phyloP scores from a whole-genome alignment of 495 filamentous ascomycete species.

The Oidiodendron maius region DNA sequence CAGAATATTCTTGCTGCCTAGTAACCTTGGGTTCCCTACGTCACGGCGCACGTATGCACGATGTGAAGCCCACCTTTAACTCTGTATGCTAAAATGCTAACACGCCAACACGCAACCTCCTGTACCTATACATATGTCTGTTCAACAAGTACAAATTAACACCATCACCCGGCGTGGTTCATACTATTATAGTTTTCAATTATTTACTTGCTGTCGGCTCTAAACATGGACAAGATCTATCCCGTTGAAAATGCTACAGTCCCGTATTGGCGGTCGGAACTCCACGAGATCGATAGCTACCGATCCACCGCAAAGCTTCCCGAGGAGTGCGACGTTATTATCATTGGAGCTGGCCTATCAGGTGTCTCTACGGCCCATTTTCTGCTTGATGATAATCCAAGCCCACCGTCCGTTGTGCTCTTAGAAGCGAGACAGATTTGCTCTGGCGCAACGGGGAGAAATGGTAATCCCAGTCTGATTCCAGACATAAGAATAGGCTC shows the following conservation, averaged over 20 bases:
- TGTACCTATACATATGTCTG: too few relatives aligned
- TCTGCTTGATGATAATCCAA: conserved; percentile 13
- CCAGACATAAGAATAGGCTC: background rate
- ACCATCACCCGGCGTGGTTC: too few relatives aligned
- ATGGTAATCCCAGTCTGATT: conserved; percentile 27
- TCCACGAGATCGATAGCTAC: conserved; percentile 1
- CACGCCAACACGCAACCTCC: too few relatives aligned
- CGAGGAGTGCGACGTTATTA: conserved; percentile 27
- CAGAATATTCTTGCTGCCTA: too few relatives aligned
- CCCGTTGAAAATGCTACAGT: background rate
- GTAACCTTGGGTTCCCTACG: too few relatives aligned
- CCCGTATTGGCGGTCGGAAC: conserved; percentile 2
- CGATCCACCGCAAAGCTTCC: conserved; percentile 25
- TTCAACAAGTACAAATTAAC: too few relatives aligned
- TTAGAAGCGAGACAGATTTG: conserved; percentile 48
- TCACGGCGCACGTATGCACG: too few relatives aligned
- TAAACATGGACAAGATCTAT: background rate
- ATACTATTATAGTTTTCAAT: too few relatives aligned
- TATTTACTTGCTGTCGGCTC: too few relatives aligned
- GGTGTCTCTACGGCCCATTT: conserved; percentile 25
- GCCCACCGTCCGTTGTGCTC: conserved; percentile 34
- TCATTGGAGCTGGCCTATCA: conserved; percentile 30
- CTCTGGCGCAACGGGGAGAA: conserved; percentile 52
- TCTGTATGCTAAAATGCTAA: too few relatives aligned
- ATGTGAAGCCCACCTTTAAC: too few relatives aligned